These are phyloP conservation scores for Ustanciosporium gigantosporum DNA, from an alignment of 1,284 basidiomycete genomes.

Conservation along the genomic window DNA sequence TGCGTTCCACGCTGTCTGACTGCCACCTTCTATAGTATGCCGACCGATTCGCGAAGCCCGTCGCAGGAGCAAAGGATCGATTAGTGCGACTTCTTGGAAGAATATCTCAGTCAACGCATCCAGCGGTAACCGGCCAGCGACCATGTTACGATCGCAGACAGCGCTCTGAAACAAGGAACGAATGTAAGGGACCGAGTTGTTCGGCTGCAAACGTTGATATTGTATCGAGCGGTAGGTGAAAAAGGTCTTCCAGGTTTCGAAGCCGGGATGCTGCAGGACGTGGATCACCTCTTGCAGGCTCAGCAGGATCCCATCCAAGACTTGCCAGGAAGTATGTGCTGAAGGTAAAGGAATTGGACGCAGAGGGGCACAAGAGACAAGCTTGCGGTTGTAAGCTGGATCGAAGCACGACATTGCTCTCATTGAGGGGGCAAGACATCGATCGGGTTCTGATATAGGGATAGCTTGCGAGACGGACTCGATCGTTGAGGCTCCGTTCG, in stretches of 20 bases:
- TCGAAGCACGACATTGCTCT: constrained; percentile 70
- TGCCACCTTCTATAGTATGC: constrained; percentile 21
- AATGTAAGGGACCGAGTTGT: constrained; percentile 18
- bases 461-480: neutral
- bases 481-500: neutral
- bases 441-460: constrained; percentile 5
- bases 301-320: constrained; percentile 66
- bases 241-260: constrained; percentile 30
- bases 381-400: constrained; percentile 70
- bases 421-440: constrained; percentile 62
- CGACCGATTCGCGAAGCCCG: constrained; percentile 19
- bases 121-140: constrained; percentile 29
- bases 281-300: constrained; percentile 66
- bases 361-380: constrained; percentile 76
- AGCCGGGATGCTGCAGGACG: constrained; percentile 17
- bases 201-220: constrained; percentile 15
- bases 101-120: constrained; percentile 34
- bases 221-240: constrained; percentile 22
- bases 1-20: constrained; percentile 16
- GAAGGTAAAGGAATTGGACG: constrained; percentile 68
- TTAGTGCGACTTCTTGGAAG: constrained; percentile 28
- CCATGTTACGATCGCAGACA: constrained; percentile 36
- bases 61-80: constrained; percentile 29
- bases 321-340: constrained; percentile 67
- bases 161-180: constrained; percentile 33